These are phyloP conservation scores for Hortiboletus campestris DNA, from an alignment of 768 basidiomycete species.

Conservation along the genomic window DNA sequence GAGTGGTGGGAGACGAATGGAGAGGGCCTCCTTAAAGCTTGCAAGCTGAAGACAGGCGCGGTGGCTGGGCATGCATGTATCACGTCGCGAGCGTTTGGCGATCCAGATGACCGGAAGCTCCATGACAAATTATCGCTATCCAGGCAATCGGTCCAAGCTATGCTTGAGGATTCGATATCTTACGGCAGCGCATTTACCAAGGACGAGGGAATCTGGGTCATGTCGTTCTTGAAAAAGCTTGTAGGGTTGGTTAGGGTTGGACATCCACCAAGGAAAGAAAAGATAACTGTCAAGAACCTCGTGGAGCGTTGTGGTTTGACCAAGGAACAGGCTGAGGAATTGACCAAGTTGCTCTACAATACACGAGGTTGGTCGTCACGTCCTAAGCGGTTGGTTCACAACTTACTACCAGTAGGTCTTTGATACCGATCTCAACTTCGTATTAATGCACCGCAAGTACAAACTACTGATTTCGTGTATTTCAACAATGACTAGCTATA, in stretches of 20 bases:
- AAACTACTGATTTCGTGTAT: not conserved
- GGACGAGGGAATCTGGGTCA: conserved; percentile 20
- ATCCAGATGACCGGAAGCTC: not conserved
- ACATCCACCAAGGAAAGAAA: conserved; percentile 8
- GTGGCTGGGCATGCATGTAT: conserved; percentile 32
- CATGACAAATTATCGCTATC: conserved; percentile 12
- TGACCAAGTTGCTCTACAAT: conserved; percentile 11
- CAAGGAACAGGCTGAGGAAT: conserved; percentile 18
- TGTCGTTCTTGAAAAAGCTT: conserved; percentile 23
- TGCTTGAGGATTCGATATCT: conserved; percentile 25
- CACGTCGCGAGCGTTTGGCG: conserved; percentile 15
- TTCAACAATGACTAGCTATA: not conserved
- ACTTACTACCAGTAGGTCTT: conserved; percentile 1
- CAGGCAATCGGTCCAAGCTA: conserved; percentile 11
- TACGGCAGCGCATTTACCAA: conserved; percentile 13
- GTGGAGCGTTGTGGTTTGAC: conserved; percentile 15
- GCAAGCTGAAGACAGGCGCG: conserved; percentile 6
- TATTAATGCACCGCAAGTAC: not conserved
- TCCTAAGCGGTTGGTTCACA: not conserved
- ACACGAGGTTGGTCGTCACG: not conserved
- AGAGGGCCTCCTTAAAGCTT: conserved; percentile 8
- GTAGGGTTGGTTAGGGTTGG: conserved; percentile 15
- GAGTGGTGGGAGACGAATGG: conserved; percentile 31
- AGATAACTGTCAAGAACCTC: conserved; percentile 9
- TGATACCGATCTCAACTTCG: not conserved